A percentile compares a stretch with the other conserved stretches of the same genome.
Evolutionary conservation across 2,329 filamentous ascomycete species (phyloP).

Genomic region (Venturia asperata): DNA sequence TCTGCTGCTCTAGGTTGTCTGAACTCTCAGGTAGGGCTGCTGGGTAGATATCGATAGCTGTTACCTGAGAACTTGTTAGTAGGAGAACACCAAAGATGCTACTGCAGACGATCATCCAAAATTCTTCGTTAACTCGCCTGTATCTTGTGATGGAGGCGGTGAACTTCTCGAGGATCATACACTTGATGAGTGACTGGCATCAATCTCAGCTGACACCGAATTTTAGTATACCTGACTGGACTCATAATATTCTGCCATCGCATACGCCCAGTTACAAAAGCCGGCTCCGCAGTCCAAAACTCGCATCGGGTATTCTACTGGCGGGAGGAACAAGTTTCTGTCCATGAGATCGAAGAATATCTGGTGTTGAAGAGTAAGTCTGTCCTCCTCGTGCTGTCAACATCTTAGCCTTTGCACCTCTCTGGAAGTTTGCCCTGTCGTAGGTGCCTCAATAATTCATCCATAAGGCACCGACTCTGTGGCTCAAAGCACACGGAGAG

Average conservation of each 20-base stretch:
- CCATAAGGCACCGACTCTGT: background rate
- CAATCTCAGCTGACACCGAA: background rate
- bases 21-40: constrained; percentile 30
- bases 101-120: background rate
- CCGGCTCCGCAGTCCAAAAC: constrained; percentile 37
- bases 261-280: constrained; percentile 32
- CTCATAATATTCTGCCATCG: constrained; percentile 32
- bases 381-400: constrained; percentile 32
- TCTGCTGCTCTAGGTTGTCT: constrained; percentile 31
- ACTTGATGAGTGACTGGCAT: background rate
- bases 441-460: background rate
- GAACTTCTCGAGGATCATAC: background rate
- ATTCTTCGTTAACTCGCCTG: too few relatives aligned
- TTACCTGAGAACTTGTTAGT: constrained; percentile 27
- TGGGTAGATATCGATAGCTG: constrained; percentile 34
- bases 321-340: constrained; percentile 27
- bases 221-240: constrained; percentile 30
- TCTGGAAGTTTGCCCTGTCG: background rate
- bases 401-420: constrained; percentile 21
- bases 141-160: background rate
- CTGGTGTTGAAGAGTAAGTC: constrained; percentile 31
- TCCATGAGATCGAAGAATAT: constrained; percentile 29
- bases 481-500: background rate
- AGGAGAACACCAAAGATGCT: background rate
- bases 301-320: constrained; percentile 28